Evolutionary conservation across 2,329 filamentous ascomycete species (phyloP), one percentile per base, ranked within the genome.

Genomic region (Bimuria novae-zelandiae): DNA sequence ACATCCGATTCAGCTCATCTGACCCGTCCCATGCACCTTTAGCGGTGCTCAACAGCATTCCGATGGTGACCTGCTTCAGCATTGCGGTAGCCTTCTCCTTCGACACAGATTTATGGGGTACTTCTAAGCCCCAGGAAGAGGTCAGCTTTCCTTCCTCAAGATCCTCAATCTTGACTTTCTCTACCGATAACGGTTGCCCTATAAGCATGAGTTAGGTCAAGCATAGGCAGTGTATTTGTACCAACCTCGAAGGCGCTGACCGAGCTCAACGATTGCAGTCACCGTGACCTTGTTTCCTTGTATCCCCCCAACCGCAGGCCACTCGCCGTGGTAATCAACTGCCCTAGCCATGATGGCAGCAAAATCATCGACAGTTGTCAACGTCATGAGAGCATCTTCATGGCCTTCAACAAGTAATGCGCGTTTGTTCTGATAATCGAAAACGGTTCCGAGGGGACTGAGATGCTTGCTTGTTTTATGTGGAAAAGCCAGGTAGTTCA

Each of bases 401-500:
- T 71, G 59, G 21, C 51, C 56, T 3, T 57, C 56, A 8, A 61
- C 49, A 4, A 44, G n/a, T 29, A 61, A 39, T 8, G 56, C 59
- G 11, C 56, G 59, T 7, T 46, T 19, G 8, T 43, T 43, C 25
- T 43, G 41, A 6, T 21, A 43, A 32, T 43, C 41, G 17, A 22
- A 43, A 6, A 43, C 27, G 16, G 41, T 43, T n/a, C 41, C 41
- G 10, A 43, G 27, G 1, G 41, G 41, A 22, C 16, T 43, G 25
- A 43, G 41, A 22, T 43, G 41, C 10, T 32, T 43, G 41, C 41
- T 43, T 21, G 41, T 43, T 21, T 32, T 43, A 16, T 43, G n/a
- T 43, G 41, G 41, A 4, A 22, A 75, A 0, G 77, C 77, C 21
- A 82, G 61, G 61, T 83, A 83, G 62, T 84, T 71, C 7, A 78